Conservation (phyloP, 1,284 basidiomycete species). For the Leccinum griseonigrum region DNA sequence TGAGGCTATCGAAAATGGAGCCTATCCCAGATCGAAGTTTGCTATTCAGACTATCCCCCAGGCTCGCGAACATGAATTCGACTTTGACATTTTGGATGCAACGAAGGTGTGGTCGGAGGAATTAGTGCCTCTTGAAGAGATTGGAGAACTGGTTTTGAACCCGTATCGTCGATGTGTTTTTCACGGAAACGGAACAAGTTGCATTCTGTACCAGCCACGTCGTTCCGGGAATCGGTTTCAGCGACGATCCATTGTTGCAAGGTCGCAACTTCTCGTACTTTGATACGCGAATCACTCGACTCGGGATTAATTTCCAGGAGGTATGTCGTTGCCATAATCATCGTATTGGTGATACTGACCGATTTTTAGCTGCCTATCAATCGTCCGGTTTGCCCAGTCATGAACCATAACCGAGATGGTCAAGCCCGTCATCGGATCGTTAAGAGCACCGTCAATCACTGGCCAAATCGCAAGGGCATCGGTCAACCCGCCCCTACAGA, state of each 20-base stretch:
- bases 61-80: constrained; percentile 66
- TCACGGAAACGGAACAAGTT: constrained; percentile 79
- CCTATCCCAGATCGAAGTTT: constrained; percentile 73
- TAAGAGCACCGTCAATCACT: constrained; percentile 66
- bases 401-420: constrained; percentile 74
- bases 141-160: constrained; percentile 76
- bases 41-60: constrained; percentile 74
- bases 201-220: constrained; percentile 83
- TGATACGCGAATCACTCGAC: constrained; percentile 73
- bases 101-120: constrained; percentile 86
- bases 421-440: constrained; percentile 55
- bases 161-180: constrained; percentile 68
- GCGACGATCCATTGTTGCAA: constrained; percentile 81
- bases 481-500: constrained; percentile 48
- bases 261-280: constrained; percentile 83
- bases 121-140: constrained; percentile 67
- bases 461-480: constrained; percentile 65
- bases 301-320: constrained; percentile 74
- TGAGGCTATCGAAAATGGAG: constrained; percentile 71
- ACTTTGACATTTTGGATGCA: constrained; percentile 83
- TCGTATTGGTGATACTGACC: neutral
- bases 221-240: constrained; percentile 81
- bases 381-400: constrained; percentile 75
- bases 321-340: constrained; percentile 27
- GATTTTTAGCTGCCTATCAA: constrained; percentile 71